A percentile compares a stretch with the other conserved stretches of the same genome.
Evolutionary conservation across 257 asterid species (phyloP).

Genomic region (Linderniella brevidens): DNA sequence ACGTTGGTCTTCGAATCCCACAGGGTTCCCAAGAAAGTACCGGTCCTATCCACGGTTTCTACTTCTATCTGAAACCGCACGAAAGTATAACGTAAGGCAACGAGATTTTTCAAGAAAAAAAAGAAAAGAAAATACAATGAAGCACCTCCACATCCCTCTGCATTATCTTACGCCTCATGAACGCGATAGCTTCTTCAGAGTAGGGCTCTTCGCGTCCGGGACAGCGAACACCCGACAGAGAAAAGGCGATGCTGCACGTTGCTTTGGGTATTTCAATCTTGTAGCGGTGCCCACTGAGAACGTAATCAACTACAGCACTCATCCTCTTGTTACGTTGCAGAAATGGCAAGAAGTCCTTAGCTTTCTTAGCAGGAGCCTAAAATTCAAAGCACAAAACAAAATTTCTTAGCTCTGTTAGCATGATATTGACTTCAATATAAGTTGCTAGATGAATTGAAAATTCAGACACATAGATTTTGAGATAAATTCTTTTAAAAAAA

Average conservation of each 20-base stretch:
- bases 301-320: constrained; percentile 88
- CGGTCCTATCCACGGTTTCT: constrained; percentile 92
- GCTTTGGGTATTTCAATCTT: constrained; percentile 81
- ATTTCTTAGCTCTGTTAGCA: constrained; percentile 2
- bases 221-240: constrained; percentile 93
- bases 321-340: constrained; percentile 79
- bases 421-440: too few species aligned
- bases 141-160: constrained; percentile 98
- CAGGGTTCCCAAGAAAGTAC: constrained; percentile 84
- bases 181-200: constrained; percentile 92
- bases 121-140: neutral
- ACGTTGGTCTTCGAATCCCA: constrained; percentile 79
- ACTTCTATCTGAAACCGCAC: constrained; percentile 53
- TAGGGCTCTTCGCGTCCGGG: constrained; percentile 90
- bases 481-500: constrained; percentile 5
- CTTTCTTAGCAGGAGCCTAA: constrained; percentile 73
- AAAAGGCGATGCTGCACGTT: constrained; percentile 84
- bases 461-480: neutral
- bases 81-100: constrained; percentile 1
- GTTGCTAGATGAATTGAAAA: too few species aligned
- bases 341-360: constrained; percentile 79
- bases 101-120: neutral
- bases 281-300: constrained; percentile 90
- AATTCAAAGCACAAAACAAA: neutral
- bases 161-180: constrained; percentile 95